These are phyloP conservation scores for Cytospora paraplurivora DNA, from an alignment of 2,329 filamentous ascomycete genomes.

Conservation along the genomic window DNA sequence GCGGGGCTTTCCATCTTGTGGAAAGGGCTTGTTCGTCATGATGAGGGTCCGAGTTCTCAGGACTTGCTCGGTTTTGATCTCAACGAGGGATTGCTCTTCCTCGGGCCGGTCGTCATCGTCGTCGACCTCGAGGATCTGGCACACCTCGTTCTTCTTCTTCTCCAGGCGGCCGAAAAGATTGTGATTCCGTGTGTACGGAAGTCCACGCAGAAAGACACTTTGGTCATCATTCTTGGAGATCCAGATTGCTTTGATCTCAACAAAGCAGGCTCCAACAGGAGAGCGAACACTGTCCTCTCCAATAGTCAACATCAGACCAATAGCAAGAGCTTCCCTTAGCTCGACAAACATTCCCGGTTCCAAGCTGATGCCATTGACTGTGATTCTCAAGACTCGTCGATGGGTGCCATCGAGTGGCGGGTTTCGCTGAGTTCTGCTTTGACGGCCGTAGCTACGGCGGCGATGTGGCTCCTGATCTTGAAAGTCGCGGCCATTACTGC, in stretches of 20 bases:
- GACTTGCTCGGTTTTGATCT: slow-evolving; percentile 45
- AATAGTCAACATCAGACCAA: slow-evolving; percentile 9
- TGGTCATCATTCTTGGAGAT: slow-evolving; percentile 31
- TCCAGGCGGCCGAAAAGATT: slow-evolving; percentile 41
- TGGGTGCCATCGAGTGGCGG: neutral
- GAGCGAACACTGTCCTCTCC: slow-evolving; percentile 8
- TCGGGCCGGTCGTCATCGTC: slow-evolving; percentile 38
- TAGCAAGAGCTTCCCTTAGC: slow-evolving; percentile 6
- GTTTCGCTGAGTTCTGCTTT: neutral
- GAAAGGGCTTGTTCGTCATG: slow-evolving; percentile 58
- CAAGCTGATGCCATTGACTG: neutral
- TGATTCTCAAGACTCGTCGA: neutral
- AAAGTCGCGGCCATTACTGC: neutral
- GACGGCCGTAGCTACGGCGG: neutral
- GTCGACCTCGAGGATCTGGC: slow-evolving; percentile 45
- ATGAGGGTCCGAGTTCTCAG: slow-evolving; percentile 46
- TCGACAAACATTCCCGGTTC: neutral
- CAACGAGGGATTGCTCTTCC: slow-evolving; percentile 43
- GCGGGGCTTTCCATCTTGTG: slow-evolving; percentile 27
- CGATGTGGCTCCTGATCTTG: neutral
- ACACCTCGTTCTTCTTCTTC: slow-evolving; percentile 47
- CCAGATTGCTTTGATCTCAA: slow-evolving; percentile 46
- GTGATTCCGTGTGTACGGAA: slow-evolving; percentile 41
- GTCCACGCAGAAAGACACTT: slow-evolving; percentile 44
- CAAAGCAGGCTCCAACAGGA: slow-evolving; percentile 39